Conservation (phyloP, 2,329 filamentous ascomycete genomes). For the Colletotrichum sp. region DNA sequence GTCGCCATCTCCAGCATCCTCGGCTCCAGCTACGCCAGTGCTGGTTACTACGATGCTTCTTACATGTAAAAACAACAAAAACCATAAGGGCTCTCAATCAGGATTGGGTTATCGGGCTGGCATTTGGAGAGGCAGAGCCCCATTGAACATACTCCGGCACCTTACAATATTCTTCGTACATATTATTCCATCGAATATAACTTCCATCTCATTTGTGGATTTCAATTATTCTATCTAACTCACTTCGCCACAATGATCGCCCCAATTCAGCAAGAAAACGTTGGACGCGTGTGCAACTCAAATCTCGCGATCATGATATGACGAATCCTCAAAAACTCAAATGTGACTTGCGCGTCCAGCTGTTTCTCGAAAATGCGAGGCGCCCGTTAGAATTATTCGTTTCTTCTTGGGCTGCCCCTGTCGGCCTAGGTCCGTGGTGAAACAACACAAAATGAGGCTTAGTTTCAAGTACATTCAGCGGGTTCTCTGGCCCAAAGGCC, state of each 20-base stretch:
- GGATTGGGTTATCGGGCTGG: neutral
- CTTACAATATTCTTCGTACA: neutral
- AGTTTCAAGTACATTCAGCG: neutral
- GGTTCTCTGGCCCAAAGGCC: neutral
- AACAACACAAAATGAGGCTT: neutral
- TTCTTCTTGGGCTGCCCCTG: neutral
- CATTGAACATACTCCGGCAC: neutral
- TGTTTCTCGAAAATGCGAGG: neutral
- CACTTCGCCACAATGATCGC: neutral
- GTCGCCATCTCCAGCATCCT: conserved; percentile 37
- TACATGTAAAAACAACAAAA: conserved; percentile 26
- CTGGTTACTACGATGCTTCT: conserved; percentile 30
- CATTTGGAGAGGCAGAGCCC: neutral
- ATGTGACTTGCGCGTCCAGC: neutral
- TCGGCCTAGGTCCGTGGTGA: neutral
- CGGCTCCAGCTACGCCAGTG: conserved; percentile 28
- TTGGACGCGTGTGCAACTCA: neutral
- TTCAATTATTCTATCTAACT: neutral
- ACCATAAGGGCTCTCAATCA: neutral
- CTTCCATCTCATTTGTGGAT: neutral
- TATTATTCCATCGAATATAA: neutral
- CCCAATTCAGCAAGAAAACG: neutral
- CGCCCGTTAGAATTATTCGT: neutral
- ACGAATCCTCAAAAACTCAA: neutral
- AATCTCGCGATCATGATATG: neutral